Conservation (phyloP, 1,284 basidiomycete species). For the Malassezia psittaci region DNA sequence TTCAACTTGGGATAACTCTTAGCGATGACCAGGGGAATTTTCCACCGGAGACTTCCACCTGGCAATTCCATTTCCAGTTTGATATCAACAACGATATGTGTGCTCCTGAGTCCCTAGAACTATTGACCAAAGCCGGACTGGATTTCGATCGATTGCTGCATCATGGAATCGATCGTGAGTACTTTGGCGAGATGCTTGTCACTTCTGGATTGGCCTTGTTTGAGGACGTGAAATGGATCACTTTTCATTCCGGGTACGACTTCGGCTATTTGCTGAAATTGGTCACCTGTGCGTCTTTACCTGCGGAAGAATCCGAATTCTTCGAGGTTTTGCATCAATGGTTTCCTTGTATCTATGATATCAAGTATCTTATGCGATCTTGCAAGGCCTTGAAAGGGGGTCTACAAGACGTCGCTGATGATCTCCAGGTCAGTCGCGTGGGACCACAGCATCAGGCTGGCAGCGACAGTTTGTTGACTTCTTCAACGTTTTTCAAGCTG, state of each 20-base stretch:
- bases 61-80: conserved; percentile 99
- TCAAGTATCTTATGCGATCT: conserved; percentile 88
- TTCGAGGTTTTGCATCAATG: conserved; percentile 78
- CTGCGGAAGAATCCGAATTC: conserved; percentile 78
- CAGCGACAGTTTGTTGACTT: conserved; percentile 84
- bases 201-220: conserved; percentile 85
- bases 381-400: conserved; percentile 84
- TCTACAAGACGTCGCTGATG: conserved; percentile 89
- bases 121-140: conserved; percentile 85
- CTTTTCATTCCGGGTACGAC: conserved; percentile 98
- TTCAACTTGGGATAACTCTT: conserved; percentile 89
- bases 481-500: conserved; percentile 91
- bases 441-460: conserved; percentile 92
- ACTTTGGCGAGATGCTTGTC: conserved; percentile 94
- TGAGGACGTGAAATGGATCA: conserved; percentile 89
- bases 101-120: conserved; percentile 88
- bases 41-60: conserved; percentile 70
- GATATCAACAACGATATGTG: conserved; percentile 92
- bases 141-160: conserved; percentile 89
- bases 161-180: conserved; percentile 80
- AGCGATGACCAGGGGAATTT: conserved; percentile 85
- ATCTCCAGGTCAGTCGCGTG: conserved; percentile 75
- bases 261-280: conserved; percentile 97
- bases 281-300: conserved; percentile 75
- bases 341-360: conserved; percentile 96